These are phyloP conservation scores for Gossypium trilobum DNA, from an alignment of 441 rosid genomes.

Conservation along the genomic window DNA sequence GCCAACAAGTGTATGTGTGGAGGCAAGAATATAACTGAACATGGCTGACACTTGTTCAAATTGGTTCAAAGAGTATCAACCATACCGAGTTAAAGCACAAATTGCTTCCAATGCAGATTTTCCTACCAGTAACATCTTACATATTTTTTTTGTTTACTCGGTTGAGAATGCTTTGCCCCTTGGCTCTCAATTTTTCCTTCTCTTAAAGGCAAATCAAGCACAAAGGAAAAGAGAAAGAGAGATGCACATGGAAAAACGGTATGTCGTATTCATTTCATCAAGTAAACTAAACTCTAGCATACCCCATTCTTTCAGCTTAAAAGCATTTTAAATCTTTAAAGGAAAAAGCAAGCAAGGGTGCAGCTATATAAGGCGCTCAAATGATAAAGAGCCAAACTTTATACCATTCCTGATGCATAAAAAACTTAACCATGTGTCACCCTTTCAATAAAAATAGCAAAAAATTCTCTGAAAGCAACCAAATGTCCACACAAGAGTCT, in stretches of 20 bases:
- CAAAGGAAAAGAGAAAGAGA: neutral
- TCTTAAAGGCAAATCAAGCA: neutral
- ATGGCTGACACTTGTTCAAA: neutral
- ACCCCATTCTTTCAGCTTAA: neutral
- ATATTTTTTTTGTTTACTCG: neutral
- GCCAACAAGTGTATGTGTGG: neutral
- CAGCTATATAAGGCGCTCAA: neutral
- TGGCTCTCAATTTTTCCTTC: neutral
- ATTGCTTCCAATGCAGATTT: neutral
- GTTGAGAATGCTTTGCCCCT: neutral
- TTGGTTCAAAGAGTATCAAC: no score
- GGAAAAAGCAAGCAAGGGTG: neutral
- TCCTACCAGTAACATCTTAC: neutral
- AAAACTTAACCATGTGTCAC: neutral
- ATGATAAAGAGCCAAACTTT: neutral
- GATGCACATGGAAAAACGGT: neutral
- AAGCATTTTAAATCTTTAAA: neutral
- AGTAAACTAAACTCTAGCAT: neutral
- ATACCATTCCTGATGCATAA: neutral
- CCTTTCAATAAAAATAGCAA: neutral
- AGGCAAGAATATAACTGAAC: neutral
- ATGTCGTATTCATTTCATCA: neutral
- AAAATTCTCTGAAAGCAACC: neutral
- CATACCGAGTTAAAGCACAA: no score
- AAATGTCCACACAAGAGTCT: neutral